Percentiles rank a stretch among this genome's conserved stretches.
Evolutionary conservation across 345 rosid species (phyloP).

Genomic region (Populus pruinosa): DNA sequence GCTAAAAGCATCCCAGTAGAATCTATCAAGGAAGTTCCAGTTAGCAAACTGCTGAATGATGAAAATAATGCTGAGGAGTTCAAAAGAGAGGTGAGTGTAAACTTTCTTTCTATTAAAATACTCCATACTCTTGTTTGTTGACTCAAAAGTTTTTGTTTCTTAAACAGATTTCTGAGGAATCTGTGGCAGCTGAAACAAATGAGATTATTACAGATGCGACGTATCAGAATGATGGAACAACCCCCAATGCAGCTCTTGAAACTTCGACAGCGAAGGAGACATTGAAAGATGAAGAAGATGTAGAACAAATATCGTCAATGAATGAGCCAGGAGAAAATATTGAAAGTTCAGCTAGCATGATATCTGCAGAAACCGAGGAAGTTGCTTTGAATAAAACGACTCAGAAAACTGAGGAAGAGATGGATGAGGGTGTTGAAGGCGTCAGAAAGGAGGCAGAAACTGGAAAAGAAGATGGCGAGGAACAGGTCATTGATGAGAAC

Average conservation of each 20-base stretch:
- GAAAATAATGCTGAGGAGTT: background rate
- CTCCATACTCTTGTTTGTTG: background rate
- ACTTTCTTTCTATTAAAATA: background rate
- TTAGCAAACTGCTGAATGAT: background rate
- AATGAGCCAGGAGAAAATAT: background rate
- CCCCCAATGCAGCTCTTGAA: background rate
- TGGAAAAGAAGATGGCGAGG: background rate
- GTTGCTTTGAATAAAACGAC: background rate
- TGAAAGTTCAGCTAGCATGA: background rate
- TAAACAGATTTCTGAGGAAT: constrained; percentile 15
- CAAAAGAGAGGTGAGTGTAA: constrained; percentile 3
- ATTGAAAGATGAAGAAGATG: constrained; percentile 10
- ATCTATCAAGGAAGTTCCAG: background rate
- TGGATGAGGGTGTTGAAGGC: background rate
- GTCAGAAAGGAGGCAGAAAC: background rate
- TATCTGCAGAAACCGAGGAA: background rate
- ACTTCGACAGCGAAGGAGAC: background rate
- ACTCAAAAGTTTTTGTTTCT: background rate
- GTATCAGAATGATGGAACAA: constrained; percentile 7
- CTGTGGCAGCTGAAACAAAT: background rate
- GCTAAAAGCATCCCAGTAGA: background rate
- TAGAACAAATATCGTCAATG: background rate
- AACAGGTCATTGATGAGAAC: background rate
- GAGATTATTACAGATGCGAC: constrained; percentile 9
- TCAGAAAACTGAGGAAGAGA: background rate